phyloP scores from a whole-genome alignment of 176 grass and related monocot species.

The Tuctoria greenei region DNA sequence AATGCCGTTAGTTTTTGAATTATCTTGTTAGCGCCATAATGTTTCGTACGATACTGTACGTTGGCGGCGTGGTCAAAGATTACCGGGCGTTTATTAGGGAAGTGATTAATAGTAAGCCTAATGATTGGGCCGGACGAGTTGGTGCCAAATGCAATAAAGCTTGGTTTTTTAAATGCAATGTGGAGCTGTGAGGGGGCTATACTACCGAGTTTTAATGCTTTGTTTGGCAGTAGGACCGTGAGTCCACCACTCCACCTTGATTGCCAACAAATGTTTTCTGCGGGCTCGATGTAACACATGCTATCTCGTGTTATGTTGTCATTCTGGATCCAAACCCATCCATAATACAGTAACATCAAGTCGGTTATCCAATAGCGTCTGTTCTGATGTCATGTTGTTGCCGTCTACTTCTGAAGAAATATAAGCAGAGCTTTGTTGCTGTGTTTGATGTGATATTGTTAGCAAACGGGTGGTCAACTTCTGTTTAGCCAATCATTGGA shows the following conservation, averaged over 20 bases:
- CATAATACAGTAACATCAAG: not conserved
- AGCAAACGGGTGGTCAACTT: not conserved
- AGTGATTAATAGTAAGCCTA: conserved; percentile 2
- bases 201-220: not conserved
- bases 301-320: not conserved
- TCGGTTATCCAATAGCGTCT: not conserved
- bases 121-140: conserved; percentile 37
- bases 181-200: not conserved
- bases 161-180: not conserved
- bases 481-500: not conserved
- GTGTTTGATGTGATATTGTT: too few species aligned
- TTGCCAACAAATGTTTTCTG: not conserved
- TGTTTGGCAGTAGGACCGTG: not conserved
- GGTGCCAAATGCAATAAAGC: not conserved
- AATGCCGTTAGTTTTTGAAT: conserved; percentile 26
- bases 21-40: conserved; percentile 12
- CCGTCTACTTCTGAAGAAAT: not conserved
- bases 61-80: conserved; percentile 9
- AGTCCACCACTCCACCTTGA: not conserved
- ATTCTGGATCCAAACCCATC: not conserved
- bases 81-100: not conserved
- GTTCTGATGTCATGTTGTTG: not conserved
- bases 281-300: not conserved
- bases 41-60: not conserved
- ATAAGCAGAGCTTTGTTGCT: not conserved